These are phyloP conservation scores for Ustilago crameri DNA, from an alignment of 1,284 basidiomycete genomes.

Conservation along the genomic window DNA sequence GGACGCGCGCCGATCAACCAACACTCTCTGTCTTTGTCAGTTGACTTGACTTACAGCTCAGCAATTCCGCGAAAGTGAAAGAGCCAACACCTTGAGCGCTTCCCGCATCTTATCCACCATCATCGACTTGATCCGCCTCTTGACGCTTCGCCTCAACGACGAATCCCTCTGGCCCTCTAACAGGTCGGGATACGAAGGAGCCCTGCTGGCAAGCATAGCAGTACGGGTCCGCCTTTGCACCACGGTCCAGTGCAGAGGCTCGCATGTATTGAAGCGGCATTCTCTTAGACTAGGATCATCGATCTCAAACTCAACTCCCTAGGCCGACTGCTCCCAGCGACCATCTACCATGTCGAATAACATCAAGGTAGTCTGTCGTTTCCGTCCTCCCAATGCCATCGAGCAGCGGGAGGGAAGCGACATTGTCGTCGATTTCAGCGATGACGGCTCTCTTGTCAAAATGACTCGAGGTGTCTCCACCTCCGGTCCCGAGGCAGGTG, in stretches of 20 bases:
- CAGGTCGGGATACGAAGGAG: not conserved
- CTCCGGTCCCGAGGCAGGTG: constrained; percentile 74
- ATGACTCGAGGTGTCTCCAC: constrained; percentile 60
- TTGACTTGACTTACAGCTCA: not conserved
- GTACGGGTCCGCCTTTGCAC: no score
- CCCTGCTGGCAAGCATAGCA: not conserved
- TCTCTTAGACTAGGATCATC: no score
- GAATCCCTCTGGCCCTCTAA: not conserved
- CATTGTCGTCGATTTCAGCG: constrained; percentile 88
- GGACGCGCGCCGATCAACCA: constrained; percentile 8
- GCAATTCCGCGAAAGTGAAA: not conserved
- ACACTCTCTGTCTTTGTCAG: not conserved
- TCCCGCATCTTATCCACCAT: not conserved
- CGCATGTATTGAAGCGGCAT: no score
- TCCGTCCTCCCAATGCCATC: constrained; percentile 92
- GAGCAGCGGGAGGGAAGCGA: constrained; percentile 89
- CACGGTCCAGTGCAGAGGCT: no score
- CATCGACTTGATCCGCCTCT: no score
- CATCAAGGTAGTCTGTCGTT: constrained; percentile 70
- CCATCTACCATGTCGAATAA: constrained; percentile 56
- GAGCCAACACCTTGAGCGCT: not conserved
- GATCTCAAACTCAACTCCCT: no score
- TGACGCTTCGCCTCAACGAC: not conserved
- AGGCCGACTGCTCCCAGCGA: not conserved
- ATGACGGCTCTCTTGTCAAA: constrained; percentile 83